Conservation (phyloP, 2,329 filamentous ascomycete genomes). For the Chrysosporium keratinophilum region DNA sequence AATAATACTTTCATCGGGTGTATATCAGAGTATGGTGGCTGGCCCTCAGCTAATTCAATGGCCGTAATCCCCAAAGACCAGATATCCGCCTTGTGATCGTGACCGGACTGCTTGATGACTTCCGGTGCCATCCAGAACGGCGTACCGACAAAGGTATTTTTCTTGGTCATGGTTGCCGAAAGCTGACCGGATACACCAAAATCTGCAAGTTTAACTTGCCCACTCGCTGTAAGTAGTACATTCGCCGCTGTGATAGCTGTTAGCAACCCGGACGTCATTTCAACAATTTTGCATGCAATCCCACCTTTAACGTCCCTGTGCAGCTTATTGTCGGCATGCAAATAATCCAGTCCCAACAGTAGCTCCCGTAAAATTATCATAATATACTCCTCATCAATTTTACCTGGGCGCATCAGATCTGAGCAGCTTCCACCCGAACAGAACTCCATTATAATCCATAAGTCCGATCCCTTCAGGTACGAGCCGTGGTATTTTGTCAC, state of each 20-base stretch:
- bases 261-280: neutral
- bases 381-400: conserved; percentile 90
- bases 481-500: conserved; percentile 98
- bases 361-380: conserved; percentile 89
- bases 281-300: neutral
- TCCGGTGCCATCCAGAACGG: conserved; percentile 99
- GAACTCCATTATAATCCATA: conserved; percentile 99
- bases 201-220: conserved; percentile 93
- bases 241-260: conserved; percentile 60
- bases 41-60: conserved; percentile 79
- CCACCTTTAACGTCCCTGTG: conserved; percentile 91
- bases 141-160: conserved; percentile 96
- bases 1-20: conserved; percentile 98
- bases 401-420: conserved; percentile 86
- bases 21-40: conserved; percentile 90
- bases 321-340: conserved; percentile 90
- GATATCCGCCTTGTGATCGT: conserved; percentile 95
- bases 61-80: conserved; percentile 96
- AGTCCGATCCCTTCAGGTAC: conserved; percentile 85
- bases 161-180: conserved; percentile 97
- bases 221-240: conserved; percentile 74
- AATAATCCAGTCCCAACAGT: conserved; percentile 78
- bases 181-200: conserved; percentile 95
- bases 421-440: conserved; percentile 94
- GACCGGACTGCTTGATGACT: conserved; percentile 95